Conservation (phyloP, 2,329 filamentous ascomycete species). For the Claviceps capensis region DNA sequence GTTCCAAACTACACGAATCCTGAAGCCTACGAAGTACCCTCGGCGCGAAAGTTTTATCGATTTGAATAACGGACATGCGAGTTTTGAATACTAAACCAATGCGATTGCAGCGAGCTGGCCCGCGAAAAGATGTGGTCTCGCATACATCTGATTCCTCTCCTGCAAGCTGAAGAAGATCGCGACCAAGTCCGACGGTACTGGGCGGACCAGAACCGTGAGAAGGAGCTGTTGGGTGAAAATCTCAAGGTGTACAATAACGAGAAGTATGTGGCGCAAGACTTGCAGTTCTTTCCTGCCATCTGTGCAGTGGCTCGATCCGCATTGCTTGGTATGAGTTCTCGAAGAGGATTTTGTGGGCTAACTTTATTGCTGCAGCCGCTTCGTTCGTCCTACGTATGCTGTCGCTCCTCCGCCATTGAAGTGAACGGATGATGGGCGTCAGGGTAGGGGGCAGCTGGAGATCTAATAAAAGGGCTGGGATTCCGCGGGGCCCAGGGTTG, state of each 20-base stretch:
- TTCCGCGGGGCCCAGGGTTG: no score
- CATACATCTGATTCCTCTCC: slow-evolving; percentile 83
- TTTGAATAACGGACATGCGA: no score
- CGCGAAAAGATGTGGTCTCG: slow-evolving; percentile 98
- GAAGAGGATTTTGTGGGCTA: not conserved
- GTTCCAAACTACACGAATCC: slow-evolving; percentile 16
- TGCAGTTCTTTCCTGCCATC: not conserved
- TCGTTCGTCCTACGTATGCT: slow-evolving; percentile 68
- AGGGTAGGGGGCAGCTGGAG: not conserved
- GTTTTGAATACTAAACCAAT: not conserved
- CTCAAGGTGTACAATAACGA: slow-evolving; percentile 79
- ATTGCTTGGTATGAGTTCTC: not conserved
- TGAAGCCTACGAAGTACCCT: no score
- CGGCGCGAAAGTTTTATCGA: not conserved
- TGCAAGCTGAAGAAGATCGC: slow-evolving; percentile 93
- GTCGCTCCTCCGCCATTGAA: slow-evolving; percentile 53
- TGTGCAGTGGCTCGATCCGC: no score
- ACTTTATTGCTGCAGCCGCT: slow-evolving; percentile 33
- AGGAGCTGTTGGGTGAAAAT: slow-evolving; percentile 75
- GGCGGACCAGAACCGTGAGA: slow-evolving; percentile 81
- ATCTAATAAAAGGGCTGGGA: not conserved
- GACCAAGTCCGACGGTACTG: slow-evolving; percentile 80
- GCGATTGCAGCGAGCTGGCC: slow-evolving; percentile 58
- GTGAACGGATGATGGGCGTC: slow-evolving; percentile 20
- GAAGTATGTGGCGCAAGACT: slow-evolving; percentile 42